phyloP scores from a whole-genome alignment of 2,329 filamentous ascomycete species.

The Aureobasidium mangrovei region DNA sequence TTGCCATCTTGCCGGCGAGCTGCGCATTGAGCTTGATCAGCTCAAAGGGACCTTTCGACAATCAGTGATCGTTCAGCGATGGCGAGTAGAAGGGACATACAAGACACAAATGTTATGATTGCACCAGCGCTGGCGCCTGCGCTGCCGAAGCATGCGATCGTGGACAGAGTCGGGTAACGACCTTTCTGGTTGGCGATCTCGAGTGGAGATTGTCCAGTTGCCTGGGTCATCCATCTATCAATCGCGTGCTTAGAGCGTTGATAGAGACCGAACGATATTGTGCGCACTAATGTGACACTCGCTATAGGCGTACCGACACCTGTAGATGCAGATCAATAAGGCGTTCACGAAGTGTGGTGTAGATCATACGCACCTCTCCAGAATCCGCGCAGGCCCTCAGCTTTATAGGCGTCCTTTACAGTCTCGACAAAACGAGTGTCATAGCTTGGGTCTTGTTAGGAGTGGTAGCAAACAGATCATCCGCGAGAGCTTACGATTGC shows the following conservation, averaged over 20 bases:
- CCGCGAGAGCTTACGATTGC: constrained; percentile 50
- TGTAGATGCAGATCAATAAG: constrained; percentile 27
- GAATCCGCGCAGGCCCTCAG: constrained; percentile 42
- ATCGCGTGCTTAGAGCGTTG: constrained; percentile 66
- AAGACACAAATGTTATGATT: constrained; percentile 70
- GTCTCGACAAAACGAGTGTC: constrained; percentile 51
- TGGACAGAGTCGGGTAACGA: constrained; percentile 63
- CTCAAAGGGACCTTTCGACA: constrained; percentile 63
- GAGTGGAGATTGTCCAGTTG: constrained; percentile 61
- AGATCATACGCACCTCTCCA: constrained; percentile 42
- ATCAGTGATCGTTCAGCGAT: not conserved
- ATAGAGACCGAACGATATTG: constrained; percentile 72
- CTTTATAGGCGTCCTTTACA: constrained; percentile 63
- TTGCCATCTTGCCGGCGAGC: constrained; percentile 67
- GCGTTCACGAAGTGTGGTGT: not conserved
- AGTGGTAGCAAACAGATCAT: not conserved
- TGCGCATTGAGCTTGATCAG: constrained; percentile 84
- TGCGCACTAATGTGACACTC: constrained; percentile 68
- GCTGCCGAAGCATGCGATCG: constrained; percentile 65
- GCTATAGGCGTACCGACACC: constrained; percentile 73
- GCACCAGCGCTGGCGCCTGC: constrained; percentile 74
- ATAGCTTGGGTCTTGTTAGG: constrained; percentile 40
- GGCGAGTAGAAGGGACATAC: constrained; percentile 29
- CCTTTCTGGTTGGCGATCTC: constrained; percentile 62
- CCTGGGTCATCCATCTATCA: constrained; percentile 58